These are phyloP conservation scores for Phalaenopsis equestris DNA, from an alignment of 106 monocot genomes.

Conservation along the genomic window DNA sequence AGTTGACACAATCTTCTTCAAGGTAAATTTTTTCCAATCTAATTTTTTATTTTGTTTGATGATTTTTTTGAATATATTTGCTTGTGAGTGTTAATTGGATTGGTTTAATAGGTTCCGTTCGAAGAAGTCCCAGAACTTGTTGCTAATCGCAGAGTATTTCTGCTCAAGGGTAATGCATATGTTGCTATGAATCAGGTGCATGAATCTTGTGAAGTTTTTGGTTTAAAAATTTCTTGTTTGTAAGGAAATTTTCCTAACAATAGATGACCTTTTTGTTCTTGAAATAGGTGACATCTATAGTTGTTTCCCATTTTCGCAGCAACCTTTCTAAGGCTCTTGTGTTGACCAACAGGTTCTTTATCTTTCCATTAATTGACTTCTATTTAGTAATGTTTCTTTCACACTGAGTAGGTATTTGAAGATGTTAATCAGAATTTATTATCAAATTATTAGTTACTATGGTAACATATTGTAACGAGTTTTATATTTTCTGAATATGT, in stretches of 20 bases:
- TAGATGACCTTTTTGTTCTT: slow-evolving; percentile 7
- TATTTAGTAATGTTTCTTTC: not conserved
- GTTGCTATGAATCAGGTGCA: slow-evolving; percentile 90
- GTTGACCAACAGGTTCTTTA: slow-evolving; percentile 68
- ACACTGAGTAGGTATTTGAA: not conserved
- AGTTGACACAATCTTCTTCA: slow-evolving; percentile 80
- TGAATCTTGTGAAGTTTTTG: not conserved
- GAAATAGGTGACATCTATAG: slow-evolving; percentile 67
- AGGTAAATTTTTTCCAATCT: slow-evolving; percentile 40
- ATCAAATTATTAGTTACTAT: not conserved
- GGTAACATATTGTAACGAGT: not conserved
- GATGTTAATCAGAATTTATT: not conserved
- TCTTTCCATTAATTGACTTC: slow-evolving; percentile 5
- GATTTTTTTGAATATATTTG: not conserved
- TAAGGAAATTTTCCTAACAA: slow-evolving; percentile 1
- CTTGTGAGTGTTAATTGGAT: not conserved
- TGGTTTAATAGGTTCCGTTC: slow-evolving; percentile 57
- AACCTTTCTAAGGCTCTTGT: slow-evolving; percentile 86
- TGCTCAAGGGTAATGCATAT: slow-evolving; percentile 90
- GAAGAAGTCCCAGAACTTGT: slow-evolving; percentile 96
- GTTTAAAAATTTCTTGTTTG: not conserved
- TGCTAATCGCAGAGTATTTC: slow-evolving; percentile 63
- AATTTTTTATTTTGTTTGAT: slow-evolving; percentile 11
- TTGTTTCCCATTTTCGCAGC: slow-evolving; percentile 77
- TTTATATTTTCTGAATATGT: not conserved